Evolutionary conservation across 2,329 filamentous ascomycete genomes (phyloP).

Genomic region (Lecanicillium sp.): DNA sequence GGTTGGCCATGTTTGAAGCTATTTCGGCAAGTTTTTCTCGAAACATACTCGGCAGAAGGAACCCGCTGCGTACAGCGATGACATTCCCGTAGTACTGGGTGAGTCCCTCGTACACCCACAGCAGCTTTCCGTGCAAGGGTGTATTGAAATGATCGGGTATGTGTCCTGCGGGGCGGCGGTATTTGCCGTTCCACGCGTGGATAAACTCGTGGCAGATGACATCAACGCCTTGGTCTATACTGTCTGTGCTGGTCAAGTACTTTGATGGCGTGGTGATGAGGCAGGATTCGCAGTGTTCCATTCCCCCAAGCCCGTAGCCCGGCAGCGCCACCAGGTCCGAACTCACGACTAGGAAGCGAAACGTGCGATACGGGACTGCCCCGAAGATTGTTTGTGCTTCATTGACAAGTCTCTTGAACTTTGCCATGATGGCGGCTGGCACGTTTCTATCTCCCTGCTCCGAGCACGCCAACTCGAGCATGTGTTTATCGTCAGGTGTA

Average conservation of each 20-base stretch:
- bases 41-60: not conserved
- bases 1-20: slow-evolving; percentile 1
- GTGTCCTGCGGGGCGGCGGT: slow-evolving; percentile 8
- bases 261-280: not conserved
- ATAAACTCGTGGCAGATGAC: slow-evolving; percentile 8
- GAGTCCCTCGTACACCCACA: slow-evolving; percentile 11
- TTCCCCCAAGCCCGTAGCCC: not conserved
- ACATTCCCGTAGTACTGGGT: slow-evolving; percentile 8
- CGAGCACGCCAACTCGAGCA: slow-evolving; percentile 6
- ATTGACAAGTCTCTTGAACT: slow-evolving; percentile 3
- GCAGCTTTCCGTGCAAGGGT: slow-evolving; percentile 7
- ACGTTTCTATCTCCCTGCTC: not conserved
- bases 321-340: not conserved
- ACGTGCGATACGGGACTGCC: not conserved
- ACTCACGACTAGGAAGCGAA: not conserved
- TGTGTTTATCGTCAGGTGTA: slow-evolving; percentile 6
- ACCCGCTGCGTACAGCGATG: slow-evolving; percentile 5
- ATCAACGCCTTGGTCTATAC: not conserved
- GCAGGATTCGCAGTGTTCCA: slow-evolving; percentile 8
- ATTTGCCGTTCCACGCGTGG: slow-evolving; percentile 10
- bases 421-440: slow-evolving; percentile 1
- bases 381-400: slow-evolving; percentile 5
- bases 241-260: not conserved
- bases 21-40: not conserved
- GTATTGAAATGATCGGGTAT: slow-evolving; percentile 5